A percentile compares a stretch with the other conserved stretches of the same genome.
phyloP scores from a whole-genome alignment of 2,329 filamentous ascomycete genomes.

The Pseudogymnoascus sp. region DNA sequence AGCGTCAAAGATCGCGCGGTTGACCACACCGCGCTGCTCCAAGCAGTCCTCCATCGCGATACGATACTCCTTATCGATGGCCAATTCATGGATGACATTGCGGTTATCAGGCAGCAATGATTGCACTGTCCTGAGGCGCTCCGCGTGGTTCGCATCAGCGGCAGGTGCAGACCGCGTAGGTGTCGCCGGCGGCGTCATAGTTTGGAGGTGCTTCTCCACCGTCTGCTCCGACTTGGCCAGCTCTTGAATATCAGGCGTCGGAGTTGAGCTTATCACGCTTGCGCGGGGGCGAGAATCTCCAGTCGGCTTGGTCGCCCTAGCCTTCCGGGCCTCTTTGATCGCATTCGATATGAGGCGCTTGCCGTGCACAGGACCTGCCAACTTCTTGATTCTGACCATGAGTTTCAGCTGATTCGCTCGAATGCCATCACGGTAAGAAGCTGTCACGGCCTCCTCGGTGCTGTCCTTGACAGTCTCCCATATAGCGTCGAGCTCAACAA shows the following conservation, averaged over 20 bases:
- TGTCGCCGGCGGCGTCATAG: slow-evolving; percentile 45
- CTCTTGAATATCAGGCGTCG: slow-evolving; percentile 32
- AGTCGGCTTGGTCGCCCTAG: slow-evolving; percentile 54
- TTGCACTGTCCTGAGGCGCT: slow-evolving; percentile 26
- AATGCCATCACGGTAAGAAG: slow-evolving; percentile 71
- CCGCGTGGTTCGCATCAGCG: slow-evolving; percentile 17
- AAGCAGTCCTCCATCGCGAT: slow-evolving; percentile 54
- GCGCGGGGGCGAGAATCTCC: slow-evolving; percentile 65
- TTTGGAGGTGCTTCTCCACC: slow-evolving; percentile 36
- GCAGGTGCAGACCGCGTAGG: slow-evolving; percentile 27
- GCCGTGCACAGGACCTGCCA: slow-evolving; percentile 63
- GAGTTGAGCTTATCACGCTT: slow-evolving; percentile 39
- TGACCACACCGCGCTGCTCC: slow-evolving; percentile 51
- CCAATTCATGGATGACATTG: slow-evolving; percentile 67
- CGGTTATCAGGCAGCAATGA: slow-evolving; percentile 62
- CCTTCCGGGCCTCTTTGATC: slow-evolving; percentile 60
- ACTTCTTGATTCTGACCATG: slow-evolving; percentile 68
- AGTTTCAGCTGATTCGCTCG: slow-evolving; percentile 72
- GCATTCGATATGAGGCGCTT: slow-evolving; percentile 67
- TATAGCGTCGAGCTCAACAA: slow-evolving; percentile 75
- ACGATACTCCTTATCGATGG: slow-evolving; percentile 69
- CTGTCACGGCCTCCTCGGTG: slow-evolving; percentile 62
- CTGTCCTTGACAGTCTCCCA: slow-evolving; percentile 76
- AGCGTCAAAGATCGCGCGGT: slow-evolving; percentile 47
- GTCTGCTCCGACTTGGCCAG: slow-evolving; percentile 33